Base-by-base conservation (phyloP, 352 stramenopile genomes). In the Phytophthora boehmeriae region DNA sequence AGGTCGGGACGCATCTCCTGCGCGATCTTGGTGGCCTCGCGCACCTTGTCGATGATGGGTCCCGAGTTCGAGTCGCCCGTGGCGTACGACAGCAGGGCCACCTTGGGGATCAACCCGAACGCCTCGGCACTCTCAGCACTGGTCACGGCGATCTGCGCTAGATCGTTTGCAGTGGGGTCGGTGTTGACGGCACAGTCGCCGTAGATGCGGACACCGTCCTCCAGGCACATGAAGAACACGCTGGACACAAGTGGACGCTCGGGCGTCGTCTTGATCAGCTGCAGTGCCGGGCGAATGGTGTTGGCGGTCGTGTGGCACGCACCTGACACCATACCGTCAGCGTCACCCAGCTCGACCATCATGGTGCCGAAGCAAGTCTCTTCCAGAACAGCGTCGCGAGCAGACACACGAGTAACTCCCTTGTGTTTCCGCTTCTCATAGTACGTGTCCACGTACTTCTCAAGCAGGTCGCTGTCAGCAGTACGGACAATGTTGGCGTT, bases 141-240 rank as follows among this genome's bases (percentile, higher is more conserved):
- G 28, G 78, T 82, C 3, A 95, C 61, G 0, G 88, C 88, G 52
- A 96, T 95, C 61, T 93, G 73, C 2, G 88, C 86, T 19, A 96
- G 63, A 50, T 96, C 74, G 23, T 83, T 49, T 0, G 88, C 79
- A 20, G 63, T 90, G 8, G 88, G 88, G 63, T 90, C 75, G 27
- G 83, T 86, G 75, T 96, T 96, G 51, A 96, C 82, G 2, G 88
- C 88, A 53, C 88, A 96, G 61, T 96, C 88, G 34, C 84, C 88
- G 62, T 92, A 96, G 49, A 94, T 80, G 2, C 86, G 73, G 14
- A 96, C 88, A 17, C 85, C 82, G 59, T 91, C 73, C 23, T 89
- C 75, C 9, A 96, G 74, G 28, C 80, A 88, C 88, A 96, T 96
- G 78, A 96, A 96, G 57, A 96, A 95, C 45, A 93, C 63, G 35